Evolutionary conservation across 108 stramenopile species (phyloP).

Genomic region (Skeletonema costatum): DNA sequence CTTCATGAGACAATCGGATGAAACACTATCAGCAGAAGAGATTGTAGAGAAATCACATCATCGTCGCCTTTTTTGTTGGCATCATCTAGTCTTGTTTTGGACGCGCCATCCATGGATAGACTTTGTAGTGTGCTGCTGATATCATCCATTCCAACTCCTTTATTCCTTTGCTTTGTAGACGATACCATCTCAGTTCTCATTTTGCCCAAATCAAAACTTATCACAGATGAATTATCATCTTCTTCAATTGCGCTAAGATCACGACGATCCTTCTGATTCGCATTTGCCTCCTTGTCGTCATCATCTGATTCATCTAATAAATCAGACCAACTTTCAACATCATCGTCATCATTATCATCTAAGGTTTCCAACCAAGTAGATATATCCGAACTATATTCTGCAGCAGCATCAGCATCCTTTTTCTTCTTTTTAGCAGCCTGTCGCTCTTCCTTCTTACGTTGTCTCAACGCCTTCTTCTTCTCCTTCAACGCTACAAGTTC

Average conservation of each 20-base stretch:
- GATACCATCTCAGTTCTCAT: not conserved
- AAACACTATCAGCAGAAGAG: conserved; percentile 8
- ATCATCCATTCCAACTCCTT: not conserved
- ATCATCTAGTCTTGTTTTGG: not conserved
- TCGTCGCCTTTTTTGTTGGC: not conserved
- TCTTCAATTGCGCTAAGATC: conserved; percentile 1
- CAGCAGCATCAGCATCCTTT: not conserved
- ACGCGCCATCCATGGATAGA: not conserved
- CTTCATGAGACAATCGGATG: not conserved
- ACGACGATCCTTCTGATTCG: not conserved
- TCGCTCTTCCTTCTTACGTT: conserved; percentile 3
- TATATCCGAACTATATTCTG: conserved; percentile 7
- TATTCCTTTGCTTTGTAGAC: not conserved
- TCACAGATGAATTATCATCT: conserved; percentile 1
- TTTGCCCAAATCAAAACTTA: not conserved
- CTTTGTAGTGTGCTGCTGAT: not conserved
- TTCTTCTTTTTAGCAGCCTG: not conserved
- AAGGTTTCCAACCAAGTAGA: conserved; percentile 1
- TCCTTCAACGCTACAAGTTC: conserved; percentile 19
- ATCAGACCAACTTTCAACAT: not conserved
- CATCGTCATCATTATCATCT: not conserved
- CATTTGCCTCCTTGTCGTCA: not conserved
- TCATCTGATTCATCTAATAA: conserved; percentile 15
- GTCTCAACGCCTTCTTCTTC: conserved; percentile 30
- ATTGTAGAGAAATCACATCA: conserved; percentile 2